A percentile compares a stretch with the other conserved stretches of the same genome.
Conservation (phyloP, 140 eudicot species). For the Bidens hawaiensis region DNA sequence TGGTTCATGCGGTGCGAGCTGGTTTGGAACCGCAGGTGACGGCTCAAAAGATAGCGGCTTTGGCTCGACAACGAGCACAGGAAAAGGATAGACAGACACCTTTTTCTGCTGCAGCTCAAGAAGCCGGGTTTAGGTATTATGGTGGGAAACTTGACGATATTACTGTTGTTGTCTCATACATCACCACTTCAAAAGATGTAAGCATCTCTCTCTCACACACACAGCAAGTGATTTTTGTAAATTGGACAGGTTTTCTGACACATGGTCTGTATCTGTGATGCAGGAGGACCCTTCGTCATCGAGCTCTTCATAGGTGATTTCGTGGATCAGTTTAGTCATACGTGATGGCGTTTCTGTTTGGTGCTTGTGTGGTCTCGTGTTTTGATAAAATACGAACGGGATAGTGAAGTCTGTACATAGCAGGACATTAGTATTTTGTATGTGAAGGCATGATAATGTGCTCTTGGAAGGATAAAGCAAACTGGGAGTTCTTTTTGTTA, state of each 20-base stretch:
- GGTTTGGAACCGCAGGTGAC: conserved; percentile 80
- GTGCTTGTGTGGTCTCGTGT: conserved; percentile 5
- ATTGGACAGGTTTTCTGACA: not conserved
- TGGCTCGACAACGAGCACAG: conserved; percentile 90
- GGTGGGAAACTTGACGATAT: conserved; percentile 99
- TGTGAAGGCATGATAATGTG: conserved; percentile 14
- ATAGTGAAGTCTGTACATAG: conserved; percentile 26
- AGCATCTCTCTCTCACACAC: not conserved
- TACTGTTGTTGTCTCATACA: conserved; percentile 91
- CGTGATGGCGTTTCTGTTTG: not conserved
- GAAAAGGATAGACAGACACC: conserved; percentile 92
- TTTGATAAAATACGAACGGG: not conserved
- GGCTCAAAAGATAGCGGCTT: conserved; percentile 93
- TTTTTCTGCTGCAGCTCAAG: conserved; percentile 93
- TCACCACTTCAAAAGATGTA: conserved; percentile 50
- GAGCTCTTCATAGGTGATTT: conserved; percentile 8
- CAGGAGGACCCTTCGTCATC: conserved; percentile 23
- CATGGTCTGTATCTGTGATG: not conserved
- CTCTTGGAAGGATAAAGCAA: not conserved
- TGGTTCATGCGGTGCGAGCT: conserved; percentile 84
- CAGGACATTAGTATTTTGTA: conserved; percentile 20
- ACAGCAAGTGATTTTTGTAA: not conserved
- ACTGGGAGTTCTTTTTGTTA: not conserved
- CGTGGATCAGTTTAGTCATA: not conserved
- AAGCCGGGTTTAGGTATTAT: conserved; percentile 82